A percentile compares a stretch with the other conserved stretches of the same genome.
phyloP scores from a whole-genome alignment of 768 basidiomycete genomes.

The Macrolepiota albuminosa region DNA sequence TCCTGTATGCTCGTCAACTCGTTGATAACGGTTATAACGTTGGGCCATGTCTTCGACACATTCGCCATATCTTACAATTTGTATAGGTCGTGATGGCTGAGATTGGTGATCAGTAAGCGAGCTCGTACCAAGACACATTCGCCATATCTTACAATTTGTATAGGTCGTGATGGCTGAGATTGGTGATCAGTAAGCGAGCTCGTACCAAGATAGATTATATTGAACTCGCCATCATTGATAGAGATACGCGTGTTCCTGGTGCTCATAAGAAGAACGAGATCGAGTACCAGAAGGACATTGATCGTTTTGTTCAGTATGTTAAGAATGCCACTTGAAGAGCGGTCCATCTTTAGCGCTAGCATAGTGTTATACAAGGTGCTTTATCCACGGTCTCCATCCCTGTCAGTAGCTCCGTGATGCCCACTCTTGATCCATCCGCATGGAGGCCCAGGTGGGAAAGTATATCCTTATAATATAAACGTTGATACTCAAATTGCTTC shows the following conservation, averaged over 20 bases:
- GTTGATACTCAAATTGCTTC: too few species aligned
- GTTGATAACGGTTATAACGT: background rate
- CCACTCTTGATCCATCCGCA: background rate
- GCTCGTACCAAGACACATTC: too few species aligned
- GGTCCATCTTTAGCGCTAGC: background rate
- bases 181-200: background rate
- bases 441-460: background rate
- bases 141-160: background rate
- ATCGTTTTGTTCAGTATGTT: constrained; percentile 20
- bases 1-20: background rate
- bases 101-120: constrained; percentile 1
- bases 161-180: background rate
- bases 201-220: background rate
- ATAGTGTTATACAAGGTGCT: background rate
- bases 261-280: constrained; percentile 28
- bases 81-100: background rate
- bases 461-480: background rate
- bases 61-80: background rate
- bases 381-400: background rate
- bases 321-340: background rate
- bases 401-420: background rate
- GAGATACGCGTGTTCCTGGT: constrained; percentile 7
- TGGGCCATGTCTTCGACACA: background rate
- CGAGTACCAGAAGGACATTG: constrained; percentile 29
- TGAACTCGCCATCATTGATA: background rate